These are phyloP conservation scores for Corchorus capsularis DNA, from an alignment of 345 rosid genomes.

Conservation along the genomic window DNA sequence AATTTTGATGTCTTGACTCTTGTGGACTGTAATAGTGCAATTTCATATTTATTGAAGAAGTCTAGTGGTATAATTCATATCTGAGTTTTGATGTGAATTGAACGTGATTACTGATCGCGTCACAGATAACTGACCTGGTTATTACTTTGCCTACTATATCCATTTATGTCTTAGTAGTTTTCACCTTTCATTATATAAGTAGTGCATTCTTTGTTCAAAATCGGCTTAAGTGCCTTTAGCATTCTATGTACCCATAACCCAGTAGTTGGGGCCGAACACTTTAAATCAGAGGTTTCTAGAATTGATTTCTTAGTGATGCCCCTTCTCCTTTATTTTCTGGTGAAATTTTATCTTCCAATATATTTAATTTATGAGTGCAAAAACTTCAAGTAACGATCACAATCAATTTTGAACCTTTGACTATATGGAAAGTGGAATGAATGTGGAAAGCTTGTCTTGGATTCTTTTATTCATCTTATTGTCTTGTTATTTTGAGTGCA, in stretches of 20 bases:
- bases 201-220: background rate
- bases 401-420: background rate
- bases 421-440: background rate
- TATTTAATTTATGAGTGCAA: background rate
- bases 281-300: background rate
- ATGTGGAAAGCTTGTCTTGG: background rate
- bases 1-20: background rate
- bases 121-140: background rate
- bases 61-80: background rate
- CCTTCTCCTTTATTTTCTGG: background rate
- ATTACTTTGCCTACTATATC: background rate
- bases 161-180: background rate
- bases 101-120: background rate
- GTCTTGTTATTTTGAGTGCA: background rate
- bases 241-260: background rate
- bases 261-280: background rate
- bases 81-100: slow-evolving; percentile 1
- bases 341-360: background rate
- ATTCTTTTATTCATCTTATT: background rate
- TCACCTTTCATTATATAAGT: background rate
- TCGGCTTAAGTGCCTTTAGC: background rate
- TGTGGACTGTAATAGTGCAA: background rate
- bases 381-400: background rate
- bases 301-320: background rate
- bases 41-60: background rate